Base-by-base conservation (phyloP, 768 basidiomycete species). In the Kwoniella botswanensis region DNA sequence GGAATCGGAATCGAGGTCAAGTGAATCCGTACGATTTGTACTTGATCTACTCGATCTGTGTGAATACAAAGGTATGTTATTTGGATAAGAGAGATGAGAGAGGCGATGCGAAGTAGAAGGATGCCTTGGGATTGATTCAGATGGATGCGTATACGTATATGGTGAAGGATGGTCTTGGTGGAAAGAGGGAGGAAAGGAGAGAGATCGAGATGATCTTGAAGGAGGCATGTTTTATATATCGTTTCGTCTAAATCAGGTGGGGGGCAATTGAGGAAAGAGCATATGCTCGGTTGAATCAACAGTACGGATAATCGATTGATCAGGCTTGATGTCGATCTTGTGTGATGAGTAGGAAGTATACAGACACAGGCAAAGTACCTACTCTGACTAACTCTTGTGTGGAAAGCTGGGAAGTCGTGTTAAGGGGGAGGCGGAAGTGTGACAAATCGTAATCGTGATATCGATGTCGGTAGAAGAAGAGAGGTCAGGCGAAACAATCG, bases 41-140 rank as follows among this genome's bases (percentile, higher is more conserved):
- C 24, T 63, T 15, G 62, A 44, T 42, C 24, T 63, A 63, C 44
- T 64, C 52, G 18, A 64, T 64, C 52, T 64, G 52, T 64, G 63
- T 64, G 63, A 54, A 13, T 17, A 46, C 52, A 64, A 64, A 64
- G 63, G 63, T 26, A 42, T 64, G n/a, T 24, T 55, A 55, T 55
- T 55, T 22, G 24, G 54, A 21, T 24, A 4, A 24, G 54, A n/a
- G n/a, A 12, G 15, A 55, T 44, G 12, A 21, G 35, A 17, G 15
- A 61, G 59, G 59, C 42, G 35, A 61, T 44, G 59, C 42, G 59
- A 13, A 41, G 12, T n/a, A 13, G 64, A 65, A 56, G 64, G 64
- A 52, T 42, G 64, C 35, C 54, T 56, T 35, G 53, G 42, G 24
- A 55, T n/a, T 55, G 24, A 24, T 55, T 55, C 12, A 21, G 54